A percentile compares a stretch with the other conserved stretches of the same genome.
Evolutionary conservation across 257 asterid genomes (phyloP).

Genomic region (Solanum clarkiae): DNA sequence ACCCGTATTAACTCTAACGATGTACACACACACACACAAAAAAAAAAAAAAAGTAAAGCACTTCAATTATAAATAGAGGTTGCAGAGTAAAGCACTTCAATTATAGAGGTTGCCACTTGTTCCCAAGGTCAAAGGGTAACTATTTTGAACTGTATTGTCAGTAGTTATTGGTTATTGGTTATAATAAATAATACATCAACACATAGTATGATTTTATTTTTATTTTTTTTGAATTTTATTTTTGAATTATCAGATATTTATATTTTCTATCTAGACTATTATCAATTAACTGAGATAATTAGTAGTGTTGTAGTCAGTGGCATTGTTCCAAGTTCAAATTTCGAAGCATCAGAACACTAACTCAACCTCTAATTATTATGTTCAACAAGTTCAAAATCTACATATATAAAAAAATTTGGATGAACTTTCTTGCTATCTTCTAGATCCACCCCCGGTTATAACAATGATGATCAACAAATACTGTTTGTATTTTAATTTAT

Average conservation of each 20-base stretch:
- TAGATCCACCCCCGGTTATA: not conserved
- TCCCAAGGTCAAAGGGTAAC: not conserved
- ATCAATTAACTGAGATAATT: too few species aligned
- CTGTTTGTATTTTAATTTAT: not conserved
- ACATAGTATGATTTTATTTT: too few species aligned
- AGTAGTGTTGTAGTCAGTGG: too few species aligned
- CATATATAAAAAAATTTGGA: too few species aligned
- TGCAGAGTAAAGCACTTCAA: not conserved
- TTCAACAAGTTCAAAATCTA: not conserved
- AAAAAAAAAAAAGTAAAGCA: not conserved
- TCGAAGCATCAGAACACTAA: not conserved
- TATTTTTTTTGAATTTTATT: too few species aligned
- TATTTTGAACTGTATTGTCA: not conserved
- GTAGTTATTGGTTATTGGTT: too few species aligned
- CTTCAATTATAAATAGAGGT: not conserved
- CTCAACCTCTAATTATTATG: not conserved
- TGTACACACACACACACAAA: too few species aligned
- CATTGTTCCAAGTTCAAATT: not conserved
- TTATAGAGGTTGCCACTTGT: not conserved
- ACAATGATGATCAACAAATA: not conserved
- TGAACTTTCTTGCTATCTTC: too few species aligned
- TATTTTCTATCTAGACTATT: too few species aligned
- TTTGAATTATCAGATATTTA: too few species aligned
- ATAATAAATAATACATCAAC: too few species aligned
- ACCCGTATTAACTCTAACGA: too few species aligned